A percentile compares a stretch with the other conserved stretches of the same genome.
Evolutionary conservation across 345 rosid species (phyloP).

Genomic region (Orychophragmus violaceus): DNA sequence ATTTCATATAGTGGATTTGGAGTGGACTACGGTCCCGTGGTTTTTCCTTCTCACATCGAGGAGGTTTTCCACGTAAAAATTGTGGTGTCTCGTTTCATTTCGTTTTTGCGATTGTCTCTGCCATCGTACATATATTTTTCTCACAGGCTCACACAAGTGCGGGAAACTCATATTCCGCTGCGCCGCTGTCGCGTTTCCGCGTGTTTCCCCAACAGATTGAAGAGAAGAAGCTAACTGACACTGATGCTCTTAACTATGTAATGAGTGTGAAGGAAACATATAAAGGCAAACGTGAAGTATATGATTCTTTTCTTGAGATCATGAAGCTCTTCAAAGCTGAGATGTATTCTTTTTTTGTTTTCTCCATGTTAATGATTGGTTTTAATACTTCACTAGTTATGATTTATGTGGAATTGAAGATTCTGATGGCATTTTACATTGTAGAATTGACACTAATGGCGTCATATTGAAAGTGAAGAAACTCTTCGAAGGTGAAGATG

Average conservation of each 20-base stretch:
- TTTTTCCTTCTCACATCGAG: no score
- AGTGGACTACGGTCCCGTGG: no score
- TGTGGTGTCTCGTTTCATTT: no score
- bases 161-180: no score
- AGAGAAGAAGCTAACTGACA: conserved; percentile 54
- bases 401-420: not conserved
- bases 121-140: no score
- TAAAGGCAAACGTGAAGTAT: not conserved
- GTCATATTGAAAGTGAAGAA: conserved; percentile 76
- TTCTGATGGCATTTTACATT: not conserved
- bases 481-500: conserved; percentile 67
- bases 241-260: conserved; percentile 66
- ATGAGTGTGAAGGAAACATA: not conserved
- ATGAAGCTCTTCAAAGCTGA: conserved; percentile 53
- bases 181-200: no score
- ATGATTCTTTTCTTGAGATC: not conserved
- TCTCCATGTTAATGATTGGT: not conserved
- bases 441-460: conserved; percentile 63
- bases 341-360: conserved; percentile 31
- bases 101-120: no score
- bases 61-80: no score
- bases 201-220: no score
- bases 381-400: not conserved
- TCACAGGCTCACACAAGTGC: no score
- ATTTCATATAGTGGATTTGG: no score